Percentiles rank a stretch among this genome's conserved stretches.
These are phyloP conservation scores for Penicillium sp. DNA, from an alignment of 2,329 filamentous ascomycete genomes.

Conservation along the genomic window DNA sequence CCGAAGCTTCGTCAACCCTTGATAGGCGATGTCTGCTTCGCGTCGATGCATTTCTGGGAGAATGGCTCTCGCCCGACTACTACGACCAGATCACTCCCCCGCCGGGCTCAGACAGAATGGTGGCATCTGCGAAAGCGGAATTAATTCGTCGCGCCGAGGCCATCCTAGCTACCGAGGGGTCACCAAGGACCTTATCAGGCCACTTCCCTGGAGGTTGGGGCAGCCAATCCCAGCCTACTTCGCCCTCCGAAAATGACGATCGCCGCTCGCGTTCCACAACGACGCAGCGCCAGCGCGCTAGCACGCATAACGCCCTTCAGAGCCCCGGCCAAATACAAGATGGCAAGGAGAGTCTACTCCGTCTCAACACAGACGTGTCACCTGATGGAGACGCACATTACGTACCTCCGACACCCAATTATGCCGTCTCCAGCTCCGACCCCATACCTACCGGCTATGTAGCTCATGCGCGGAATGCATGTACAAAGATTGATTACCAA, in stretches of 20 bases:
- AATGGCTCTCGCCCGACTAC: constrained; percentile 92
- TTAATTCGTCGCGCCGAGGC: constrained; percentile 70
- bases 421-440: constrained; percentile 74
- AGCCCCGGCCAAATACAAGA: constrained; percentile 22
- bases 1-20: neutral
- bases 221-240: constrained; percentile 32
- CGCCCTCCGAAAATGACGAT: constrained; percentile 30
- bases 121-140: constrained; percentile 82
- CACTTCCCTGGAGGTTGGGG: constrained; percentile 57
- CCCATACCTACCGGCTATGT: constrained; percentile 86
- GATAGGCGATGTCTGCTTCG: constrained; percentile 52
- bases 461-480: constrained; percentile 82
- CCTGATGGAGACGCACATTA: constrained; percentile 52
- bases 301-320: constrained; percentile 42
- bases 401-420: constrained; percentile 71
- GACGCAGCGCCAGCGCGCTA: constrained; percentile 45
- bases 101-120: constrained; percentile 79
- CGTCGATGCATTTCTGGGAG: constrained; percentile 87
- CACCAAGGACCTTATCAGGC: constrained; percentile 39
- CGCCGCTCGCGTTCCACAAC: constrained; percentile 2
- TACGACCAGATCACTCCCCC: constrained; percentile 90
- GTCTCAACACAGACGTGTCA: constrained; percentile 33
- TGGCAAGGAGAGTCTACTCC: constrained; percentile 26
- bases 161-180: constrained; percentile 45
- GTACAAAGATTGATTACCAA: constrained; percentile 81